Percentiles rank a stretch among this genome's conserved stretches.
phyloP scores from a whole-genome alignment of 1,284 basidiomycete genomes.

The Ganoderma multipileum region DNA sequence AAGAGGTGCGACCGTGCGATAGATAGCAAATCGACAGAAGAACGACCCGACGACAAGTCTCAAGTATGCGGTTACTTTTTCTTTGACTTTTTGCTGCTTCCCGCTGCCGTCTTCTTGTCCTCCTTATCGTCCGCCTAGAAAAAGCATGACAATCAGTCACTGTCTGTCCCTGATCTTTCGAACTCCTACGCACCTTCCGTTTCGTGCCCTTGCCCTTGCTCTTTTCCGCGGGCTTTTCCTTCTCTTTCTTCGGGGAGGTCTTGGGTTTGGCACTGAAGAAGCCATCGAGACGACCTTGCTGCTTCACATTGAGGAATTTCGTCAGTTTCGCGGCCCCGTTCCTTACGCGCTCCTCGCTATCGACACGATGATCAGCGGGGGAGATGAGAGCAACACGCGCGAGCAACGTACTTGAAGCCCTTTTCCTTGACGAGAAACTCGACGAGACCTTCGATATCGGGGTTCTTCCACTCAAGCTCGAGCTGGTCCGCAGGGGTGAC shows the following conservation, averaged over 20 bases:
- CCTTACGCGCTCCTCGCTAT: conserved; percentile 94
- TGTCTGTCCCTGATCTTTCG: not conserved
- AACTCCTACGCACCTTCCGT: conserved; percentile 64
- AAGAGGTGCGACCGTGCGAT: conserved; percentile 7
- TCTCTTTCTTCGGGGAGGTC: conserved; percentile 49
- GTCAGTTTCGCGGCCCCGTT: conserved; percentile 94
- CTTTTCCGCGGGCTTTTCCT: conserved; percentile 40
- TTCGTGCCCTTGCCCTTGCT: conserved; percentile 57
- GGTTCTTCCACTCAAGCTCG: conserved; percentile 96
- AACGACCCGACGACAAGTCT: not conserved
- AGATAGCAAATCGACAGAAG: conserved; percentile 13
- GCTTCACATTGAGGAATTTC: conserved; percentile 89
- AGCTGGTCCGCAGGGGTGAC: conserved; percentile 87
- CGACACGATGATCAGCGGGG: not conserved
- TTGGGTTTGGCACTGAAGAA: conserved; percentile 86
- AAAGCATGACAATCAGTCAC: not conserved
- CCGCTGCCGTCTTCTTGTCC: conserved; percentile 43
- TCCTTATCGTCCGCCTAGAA: conserved; percentile 32
- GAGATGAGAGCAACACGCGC: not conserved
- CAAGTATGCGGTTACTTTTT: conserved; percentile 46
- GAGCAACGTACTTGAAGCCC: conserved; percentile 84
- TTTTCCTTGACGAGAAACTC: conserved; percentile 95
- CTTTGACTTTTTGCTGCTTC: conserved; percentile 53
- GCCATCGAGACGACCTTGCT: conserved; percentile 95
- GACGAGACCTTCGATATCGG: conserved; percentile 93